phyloP scores from a whole-genome alignment of 192 early-diverging fungal species.

The Backusella sp. region DNA sequence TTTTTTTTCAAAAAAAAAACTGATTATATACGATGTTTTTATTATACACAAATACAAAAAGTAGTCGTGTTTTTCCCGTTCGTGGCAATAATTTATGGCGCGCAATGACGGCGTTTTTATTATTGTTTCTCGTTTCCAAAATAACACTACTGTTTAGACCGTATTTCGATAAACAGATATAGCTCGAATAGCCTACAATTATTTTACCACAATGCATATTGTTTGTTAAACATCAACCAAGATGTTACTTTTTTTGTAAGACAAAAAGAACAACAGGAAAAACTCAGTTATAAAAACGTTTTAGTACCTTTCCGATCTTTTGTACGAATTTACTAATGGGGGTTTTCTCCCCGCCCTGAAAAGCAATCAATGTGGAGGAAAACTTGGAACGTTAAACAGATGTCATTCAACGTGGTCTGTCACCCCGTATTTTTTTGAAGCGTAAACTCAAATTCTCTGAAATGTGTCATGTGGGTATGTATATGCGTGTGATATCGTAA shows the following conservation, averaged over 20 bases:
- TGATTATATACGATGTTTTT: not conserved
- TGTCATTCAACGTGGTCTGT: not conserved
- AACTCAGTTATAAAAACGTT: not conserved
- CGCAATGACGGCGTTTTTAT: not conserved
- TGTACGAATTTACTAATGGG: conserved; percentile 3
- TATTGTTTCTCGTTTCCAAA: not conserved
- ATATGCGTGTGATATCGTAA: not conserved
- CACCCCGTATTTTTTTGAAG: not conserved
- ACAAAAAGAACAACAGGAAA: not conserved
- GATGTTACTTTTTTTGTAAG: not conserved
- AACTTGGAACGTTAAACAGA: not conserved
- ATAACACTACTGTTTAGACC: not conserved
- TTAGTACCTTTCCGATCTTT: not conserved
- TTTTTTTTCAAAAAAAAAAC: not conserved
- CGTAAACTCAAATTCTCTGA: not conserved
- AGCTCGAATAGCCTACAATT: not conserved
- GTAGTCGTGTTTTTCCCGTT: not conserved
- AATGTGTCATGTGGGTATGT: not conserved
- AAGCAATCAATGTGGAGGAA: not conserved
- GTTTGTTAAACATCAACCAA: not conserved
- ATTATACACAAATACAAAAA: not conserved
- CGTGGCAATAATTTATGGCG: not conserved
- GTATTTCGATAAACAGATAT: not conserved
- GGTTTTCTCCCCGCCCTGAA: conserved; percentile 8
- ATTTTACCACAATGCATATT: not conserved